Evolutionary conservation across 495 filamentous ascomycete genomes (phyloP).

Genomic region (Neurospora intermedia): DNA sequence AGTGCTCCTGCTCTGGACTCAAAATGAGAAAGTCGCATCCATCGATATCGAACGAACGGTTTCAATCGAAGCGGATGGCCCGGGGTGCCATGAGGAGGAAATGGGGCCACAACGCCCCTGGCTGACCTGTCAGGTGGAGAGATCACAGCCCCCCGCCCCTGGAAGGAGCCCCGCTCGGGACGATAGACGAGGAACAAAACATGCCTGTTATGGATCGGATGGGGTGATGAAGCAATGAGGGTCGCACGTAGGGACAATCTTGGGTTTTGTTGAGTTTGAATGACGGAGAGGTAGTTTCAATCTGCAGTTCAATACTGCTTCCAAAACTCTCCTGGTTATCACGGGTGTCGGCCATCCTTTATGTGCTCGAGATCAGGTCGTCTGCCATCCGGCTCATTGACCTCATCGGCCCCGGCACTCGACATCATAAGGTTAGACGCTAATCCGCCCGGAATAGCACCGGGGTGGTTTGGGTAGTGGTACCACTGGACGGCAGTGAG

Average conservation of each 20-base stretch:
- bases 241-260: neutral
- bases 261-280: neutral
- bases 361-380: neutral
- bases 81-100: neutral
- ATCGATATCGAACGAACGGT: neutral
- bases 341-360: neutral
- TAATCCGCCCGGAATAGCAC: neutral
- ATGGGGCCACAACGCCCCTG: neutral
- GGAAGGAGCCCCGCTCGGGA: neutral
- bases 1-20: neutral
- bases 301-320: neutral
- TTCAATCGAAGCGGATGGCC: neutral
- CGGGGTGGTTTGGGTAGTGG: neutral
- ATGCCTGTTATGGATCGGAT: neutral
- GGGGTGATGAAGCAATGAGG: neutral
- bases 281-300: neutral
- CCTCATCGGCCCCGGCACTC: neutral
- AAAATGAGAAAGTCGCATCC: neutral
- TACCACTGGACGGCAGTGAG: neutral
- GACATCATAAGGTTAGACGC: neutral
- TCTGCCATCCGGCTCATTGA: neutral
- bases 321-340: neutral
- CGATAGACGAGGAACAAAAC: neutral
- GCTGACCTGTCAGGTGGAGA: neutral
- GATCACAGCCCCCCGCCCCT: neutral